Conservation (phyloP, 2,329 filamentous ascomycete species). For the Endocalyx cinctus region DNA sequence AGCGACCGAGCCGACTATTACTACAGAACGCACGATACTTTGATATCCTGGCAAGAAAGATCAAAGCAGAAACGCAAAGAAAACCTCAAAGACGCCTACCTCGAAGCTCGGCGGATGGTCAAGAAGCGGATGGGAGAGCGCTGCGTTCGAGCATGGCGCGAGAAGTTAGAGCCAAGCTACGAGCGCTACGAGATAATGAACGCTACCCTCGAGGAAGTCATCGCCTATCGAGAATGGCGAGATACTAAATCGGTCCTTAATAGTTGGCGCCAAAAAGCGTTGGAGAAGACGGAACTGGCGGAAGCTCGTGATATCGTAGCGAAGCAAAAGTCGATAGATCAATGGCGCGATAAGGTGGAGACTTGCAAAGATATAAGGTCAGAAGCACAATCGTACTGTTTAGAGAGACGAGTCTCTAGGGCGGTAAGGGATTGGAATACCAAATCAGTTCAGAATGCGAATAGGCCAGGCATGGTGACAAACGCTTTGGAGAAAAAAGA, state of each 20-base stretch:
- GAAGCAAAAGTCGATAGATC: constrained; percentile 18
- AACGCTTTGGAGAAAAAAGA: constrained; percentile 26
- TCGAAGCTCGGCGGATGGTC: constrained; percentile 27
- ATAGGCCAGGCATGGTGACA: constrained; percentile 23
- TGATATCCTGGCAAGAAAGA: constrained; percentile 19
- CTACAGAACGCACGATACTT: constrained; percentile 18
- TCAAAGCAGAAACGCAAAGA: constrained; percentile 26
- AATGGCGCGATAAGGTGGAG: constrained; percentile 19
- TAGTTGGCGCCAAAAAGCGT: constrained; percentile 22
- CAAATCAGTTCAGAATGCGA: constrained; percentile 22
- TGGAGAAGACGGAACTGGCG: constrained; percentile 15
- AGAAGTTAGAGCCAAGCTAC: constrained; percentile 19
- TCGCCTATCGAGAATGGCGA: constrained; percentile 18
- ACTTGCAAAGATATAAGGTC: constrained; percentile 12
- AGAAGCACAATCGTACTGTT: constrained; percentile 20
- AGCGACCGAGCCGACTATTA: constrained; percentile 25
- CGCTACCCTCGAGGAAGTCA: constrained; percentile 15
- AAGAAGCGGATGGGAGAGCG: constrained; percentile 28
- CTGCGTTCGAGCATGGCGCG: constrained; percentile 24
- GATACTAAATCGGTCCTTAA: constrained; percentile 16
- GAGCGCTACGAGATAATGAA: constrained; percentile 22
- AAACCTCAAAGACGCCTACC: constrained; percentile 25
- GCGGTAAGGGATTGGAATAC: constrained; percentile 27
- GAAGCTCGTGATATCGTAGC: constrained; percentile 15
- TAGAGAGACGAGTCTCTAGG: constrained; percentile 16